Evolutionary conservation across 805 yeast species (phyloP).

Genomic region (Saturnispora kantuleensis): DNA sequence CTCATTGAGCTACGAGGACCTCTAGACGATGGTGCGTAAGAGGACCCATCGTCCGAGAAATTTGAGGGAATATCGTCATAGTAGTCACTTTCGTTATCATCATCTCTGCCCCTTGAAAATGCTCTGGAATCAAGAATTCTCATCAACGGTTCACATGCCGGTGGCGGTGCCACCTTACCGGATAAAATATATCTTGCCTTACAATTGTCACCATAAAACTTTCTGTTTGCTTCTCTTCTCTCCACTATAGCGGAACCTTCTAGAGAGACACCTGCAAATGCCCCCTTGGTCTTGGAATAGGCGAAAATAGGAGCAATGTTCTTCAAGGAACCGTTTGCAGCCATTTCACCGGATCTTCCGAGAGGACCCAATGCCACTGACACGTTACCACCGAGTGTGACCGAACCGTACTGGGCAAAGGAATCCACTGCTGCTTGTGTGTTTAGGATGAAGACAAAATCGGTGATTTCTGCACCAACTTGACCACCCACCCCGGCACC

Average conservation of each 20-base stretch:
- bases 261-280: conserved; percentile 93
- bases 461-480: conserved; percentile 92
- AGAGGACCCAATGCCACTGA: conserved; percentile 96
- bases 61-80: conserved; percentile 69
- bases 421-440: conserved; percentile 82
- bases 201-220: conserved; percentile 82
- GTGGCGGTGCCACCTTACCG: conserved; percentile 89
- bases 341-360: conserved; percentile 96
- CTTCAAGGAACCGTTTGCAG: conserved; percentile 84
- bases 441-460: conserved; percentile 88
- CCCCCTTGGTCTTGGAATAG: conserved; percentile 91
- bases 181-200: conserved; percentile 78
- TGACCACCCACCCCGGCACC: conserved; percentile 99
- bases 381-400: conserved; percentile 89
- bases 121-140: conserved; percentile 80
- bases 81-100: conserved; percentile 49
- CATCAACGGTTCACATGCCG: conserved; percentile 80
- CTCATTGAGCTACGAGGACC: conserved; percentile 10
- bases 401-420: conserved; percentile 88
- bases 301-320: conserved; percentile 86
- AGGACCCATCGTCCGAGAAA: conserved; percentile 49
- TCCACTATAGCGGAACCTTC: conserved; percentile 97
- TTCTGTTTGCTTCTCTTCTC: conserved; percentile 93
- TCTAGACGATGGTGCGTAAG: conserved; percentile 19
- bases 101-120: conserved; percentile 43